Percentiles rank a stretch among this genome's conserved stretches.
These are phyloP conservation scores for Hypocrella siamensis DNA, from an alignment of 2,329 filamentous ascomycete species.

Conservation along the genomic window DNA sequence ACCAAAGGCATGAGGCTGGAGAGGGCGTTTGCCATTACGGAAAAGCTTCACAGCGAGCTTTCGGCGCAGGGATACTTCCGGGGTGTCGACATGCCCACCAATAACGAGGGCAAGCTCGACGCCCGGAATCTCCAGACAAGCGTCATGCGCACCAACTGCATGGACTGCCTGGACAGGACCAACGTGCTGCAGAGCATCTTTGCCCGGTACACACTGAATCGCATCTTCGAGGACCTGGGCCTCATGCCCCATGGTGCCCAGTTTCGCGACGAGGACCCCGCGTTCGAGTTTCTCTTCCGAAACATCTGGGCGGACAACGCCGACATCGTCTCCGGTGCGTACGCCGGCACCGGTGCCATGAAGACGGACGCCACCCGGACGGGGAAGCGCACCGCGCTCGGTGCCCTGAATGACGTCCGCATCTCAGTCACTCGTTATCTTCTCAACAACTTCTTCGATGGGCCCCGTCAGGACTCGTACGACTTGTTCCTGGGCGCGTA, in stretches of 20 bases:
- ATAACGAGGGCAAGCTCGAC: slow-evolving; percentile 56
- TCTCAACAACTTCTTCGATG: slow-evolving; percentile 88
- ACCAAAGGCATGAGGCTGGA: slow-evolving; percentile 93
- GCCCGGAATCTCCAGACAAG: slow-evolving; percentile 69
- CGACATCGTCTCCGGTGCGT: slow-evolving; percentile 81
- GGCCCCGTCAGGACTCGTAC: slow-evolving; percentile 86
- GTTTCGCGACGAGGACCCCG: slow-evolving; percentile 59
- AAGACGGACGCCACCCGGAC: slow-evolving; percentile 98
- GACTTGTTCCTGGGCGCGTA: slow-evolving; percentile 87
- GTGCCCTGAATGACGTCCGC: slow-evolving; percentile 71
- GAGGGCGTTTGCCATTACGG: slow-evolving; percentile 72
- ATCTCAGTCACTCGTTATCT: slow-evolving; percentile 84
- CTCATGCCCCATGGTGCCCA: slow-evolving; percentile 61
- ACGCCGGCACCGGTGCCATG: slow-evolving; percentile 90
- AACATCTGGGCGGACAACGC: slow-evolving; percentile 99
- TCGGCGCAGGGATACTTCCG: slow-evolving; percentile 81
- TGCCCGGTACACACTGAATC: slow-evolving; percentile 73
- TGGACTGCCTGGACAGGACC: slow-evolving; percentile 96
- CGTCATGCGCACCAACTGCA: slow-evolving; percentile 94
- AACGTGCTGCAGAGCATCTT: slow-evolving; percentile 98
- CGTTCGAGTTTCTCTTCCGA: slow-evolving; percentile 83
- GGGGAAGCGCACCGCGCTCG: slow-evolving; percentile 71
- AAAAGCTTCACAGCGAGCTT: slow-evolving; percentile 64
- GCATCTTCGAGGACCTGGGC: slow-evolving; percentile 75
- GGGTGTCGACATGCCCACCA: slow-evolving; percentile 69